Base-by-base conservation (phyloP, 2,329 filamentous ascomycete species). In the Botrytis elliptica region DNA sequence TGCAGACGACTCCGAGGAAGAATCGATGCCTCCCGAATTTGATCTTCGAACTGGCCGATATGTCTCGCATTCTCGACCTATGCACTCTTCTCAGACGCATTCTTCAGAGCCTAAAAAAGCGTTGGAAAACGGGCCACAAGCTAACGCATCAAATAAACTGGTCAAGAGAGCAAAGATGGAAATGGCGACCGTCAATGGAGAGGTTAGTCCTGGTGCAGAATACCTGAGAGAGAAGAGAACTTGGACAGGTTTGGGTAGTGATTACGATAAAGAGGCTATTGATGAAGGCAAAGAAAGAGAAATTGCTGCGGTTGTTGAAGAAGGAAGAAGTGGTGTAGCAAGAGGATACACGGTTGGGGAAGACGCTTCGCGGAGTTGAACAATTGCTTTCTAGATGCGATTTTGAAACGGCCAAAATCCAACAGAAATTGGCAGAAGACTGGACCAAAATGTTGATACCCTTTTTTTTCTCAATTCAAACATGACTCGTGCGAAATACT, bases 211-310 rank as follows among this genome's bases (percentile, higher is more conserved):
- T 0, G 96, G 94, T 0, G 96, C 96, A 0, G 93, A 98, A 81
- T 98, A 89, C 78, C 84, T 99, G 76, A 88, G 91, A 46, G 92
- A 91, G 5, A 89, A 95, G 79, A 85, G 96, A 73, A 97, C 93
- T 6, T 99, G 96, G 96, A 92, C 92, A 80, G 96, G 96, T 0
- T 83, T 99, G 38, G 96, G 96, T 0, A 97, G 90, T 75, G 96
- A 99, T 81, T 97, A 94, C 79, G 86, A 87, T 76, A 89, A 91
- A 44, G 86, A 88, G n/a, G 86, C 87, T 67, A 85, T 83, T n/a
- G 84, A 84, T 22, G 86, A 88, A 71, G 84, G 85, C n/a, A 81
- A 59, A 44, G 65, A 73, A 59, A 73, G 72, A 55, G 71, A 72
- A 29, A n/a, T 62, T 14, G 82, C 72, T 87, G 92, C 73, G 91